phyloP scores from a whole-genome alignment of 768 basidiomycete species.

The Daedaleopsis sinensis region DNA sequence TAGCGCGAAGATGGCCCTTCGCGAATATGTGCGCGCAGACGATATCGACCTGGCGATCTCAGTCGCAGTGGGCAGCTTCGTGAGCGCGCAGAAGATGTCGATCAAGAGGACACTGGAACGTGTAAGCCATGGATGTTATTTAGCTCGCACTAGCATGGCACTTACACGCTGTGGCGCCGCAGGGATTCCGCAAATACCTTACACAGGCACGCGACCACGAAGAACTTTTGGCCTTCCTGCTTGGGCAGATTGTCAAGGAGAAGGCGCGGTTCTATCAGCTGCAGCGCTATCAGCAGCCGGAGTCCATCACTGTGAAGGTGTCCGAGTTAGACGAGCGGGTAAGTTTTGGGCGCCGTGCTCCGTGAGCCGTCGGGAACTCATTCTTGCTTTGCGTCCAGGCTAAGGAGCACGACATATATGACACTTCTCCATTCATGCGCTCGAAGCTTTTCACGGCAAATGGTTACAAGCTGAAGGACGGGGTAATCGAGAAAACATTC shows the following conservation, averaged over 20 bases:
- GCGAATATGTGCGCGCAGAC: constrained; percentile 94
- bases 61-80: constrained; percentile 93
- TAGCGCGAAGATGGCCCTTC: constrained; percentile 95
- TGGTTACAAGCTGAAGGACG: constrained; percentile 76
- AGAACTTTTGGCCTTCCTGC: constrained; percentile 90
- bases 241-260: constrained; percentile 93
- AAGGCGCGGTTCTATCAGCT: constrained; percentile 84
- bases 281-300: constrained; percentile 77
- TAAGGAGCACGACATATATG: constrained; percentile 96
- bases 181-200: constrained; percentile 98
- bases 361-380: not conserved
- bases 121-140: constrained; percentile 47
- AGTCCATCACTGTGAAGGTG: constrained; percentile 72
- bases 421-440: constrained; percentile 80
- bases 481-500: constrained; percentile 76
- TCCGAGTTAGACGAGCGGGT: constrained; percentile 89
- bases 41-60: constrained; percentile 98
- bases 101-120: constrained; percentile 98
- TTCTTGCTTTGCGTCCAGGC: constrained; percentile 52
- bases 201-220: constrained; percentile 96
- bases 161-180: constrained; percentile 1
- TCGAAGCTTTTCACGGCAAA: constrained; percentile 87
- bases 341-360: constrained; percentile 30
- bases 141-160: not conserved
- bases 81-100: constrained; percentile 95